These are phyloP conservation scores for Parachaetomium inaequale DNA, from an alignment of 495 filamentous ascomycete species.

Conservation along the genomic window DNA sequence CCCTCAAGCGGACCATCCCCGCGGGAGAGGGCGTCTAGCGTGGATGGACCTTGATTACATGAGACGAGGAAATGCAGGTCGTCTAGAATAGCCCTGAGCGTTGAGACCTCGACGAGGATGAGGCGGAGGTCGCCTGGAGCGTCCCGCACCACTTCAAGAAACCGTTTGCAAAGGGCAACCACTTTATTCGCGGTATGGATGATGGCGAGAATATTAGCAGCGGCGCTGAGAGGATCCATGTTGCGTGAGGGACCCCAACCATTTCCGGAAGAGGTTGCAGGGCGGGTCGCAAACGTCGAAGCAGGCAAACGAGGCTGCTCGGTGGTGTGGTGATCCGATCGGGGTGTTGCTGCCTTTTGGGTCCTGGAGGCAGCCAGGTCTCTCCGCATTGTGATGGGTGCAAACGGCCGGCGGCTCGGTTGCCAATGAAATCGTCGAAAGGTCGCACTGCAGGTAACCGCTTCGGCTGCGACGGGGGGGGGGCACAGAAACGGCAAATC, in stretches of 20 bases:
- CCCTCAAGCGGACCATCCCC: constrained; percentile 3
- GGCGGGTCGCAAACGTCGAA: background rate
- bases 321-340: background rate
- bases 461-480: background rate
- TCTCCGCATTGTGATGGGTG: background rate
- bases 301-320: background rate
- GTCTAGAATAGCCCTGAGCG: background rate
- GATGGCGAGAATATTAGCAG: constrained; percentile 14
- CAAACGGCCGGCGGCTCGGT: background rate
- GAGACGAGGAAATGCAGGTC: constrained; percentile 9
- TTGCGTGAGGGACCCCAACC: background rate
- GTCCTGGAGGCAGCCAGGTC: background rate
- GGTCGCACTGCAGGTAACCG: background rate
- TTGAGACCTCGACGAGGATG: constrained; percentile 13
- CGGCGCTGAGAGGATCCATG: constrained; percentile 13
- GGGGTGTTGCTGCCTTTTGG: background rate
- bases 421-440: background rate
- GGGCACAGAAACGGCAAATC: background rate
- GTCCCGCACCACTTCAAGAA: constrained; percentile 5
- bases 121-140: constrained; percentile 14
- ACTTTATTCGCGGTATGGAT: constrained; percentile 15
- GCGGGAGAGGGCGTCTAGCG: background rate
- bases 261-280: background rate
- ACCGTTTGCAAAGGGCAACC: constrained; percentile 3
- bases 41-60: background rate